A percentile compares a stretch with the other conserved stretches of the same genome.
phyloP scores from a whole-genome alignment of 2,329 filamentous ascomycete species.

The Lachnellula hyalina region DNA sequence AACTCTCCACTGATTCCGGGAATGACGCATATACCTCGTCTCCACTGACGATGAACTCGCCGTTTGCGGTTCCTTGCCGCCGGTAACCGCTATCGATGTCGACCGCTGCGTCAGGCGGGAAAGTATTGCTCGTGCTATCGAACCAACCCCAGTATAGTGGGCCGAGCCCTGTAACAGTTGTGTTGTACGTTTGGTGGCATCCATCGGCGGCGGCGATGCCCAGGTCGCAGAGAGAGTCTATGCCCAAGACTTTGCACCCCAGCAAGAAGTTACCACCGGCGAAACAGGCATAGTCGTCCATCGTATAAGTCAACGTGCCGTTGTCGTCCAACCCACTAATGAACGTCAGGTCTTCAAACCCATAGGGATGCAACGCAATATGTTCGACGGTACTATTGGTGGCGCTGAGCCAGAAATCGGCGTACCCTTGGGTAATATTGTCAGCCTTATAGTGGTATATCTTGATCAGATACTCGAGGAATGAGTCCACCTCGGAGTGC shows the following conservation, averaged over 20 bases:
- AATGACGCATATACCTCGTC: slow-evolving; percentile 56
- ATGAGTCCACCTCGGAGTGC: slow-evolving; percentile 69
- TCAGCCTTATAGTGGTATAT: slow-evolving; percentile 71
- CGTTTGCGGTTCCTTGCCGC: slow-evolving; percentile 61
- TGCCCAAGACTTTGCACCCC: slow-evolving; percentile 61
- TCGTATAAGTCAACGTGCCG: slow-evolving; percentile 35
- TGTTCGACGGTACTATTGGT: slow-evolving; percentile 67
- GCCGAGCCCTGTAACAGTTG: slow-evolving; percentile 64
- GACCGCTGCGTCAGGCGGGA: slow-evolving; percentile 21
- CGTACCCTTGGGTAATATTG: slow-evolving; percentile 42
- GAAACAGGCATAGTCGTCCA: slow-evolving; percentile 64
- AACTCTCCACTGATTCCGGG: slow-evolving; percentile 73
- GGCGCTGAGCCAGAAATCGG: slow-evolving; percentile 51
- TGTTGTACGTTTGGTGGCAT: slow-evolving; percentile 65
- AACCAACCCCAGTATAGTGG: slow-evolving; percentile 52
- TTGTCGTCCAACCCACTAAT: slow-evolving; percentile 49
- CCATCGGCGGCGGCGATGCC: slow-evolving; percentile 51
- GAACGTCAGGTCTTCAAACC: slow-evolving; percentile 65
- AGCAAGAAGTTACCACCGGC: slow-evolving; percentile 78
- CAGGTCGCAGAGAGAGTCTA: slow-evolving; percentile 20
- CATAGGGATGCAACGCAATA: slow-evolving; percentile 59
- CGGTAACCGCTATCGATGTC: slow-evolving; percentile 50
- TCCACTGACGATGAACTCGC: slow-evolving; percentile 37
- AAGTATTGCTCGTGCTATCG: slow-evolving; percentile 39
- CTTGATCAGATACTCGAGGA: slow-evolving; percentile 84